Conservation (phyloP, 345 rosid species). For the Euclidium syriacum region DNA sequence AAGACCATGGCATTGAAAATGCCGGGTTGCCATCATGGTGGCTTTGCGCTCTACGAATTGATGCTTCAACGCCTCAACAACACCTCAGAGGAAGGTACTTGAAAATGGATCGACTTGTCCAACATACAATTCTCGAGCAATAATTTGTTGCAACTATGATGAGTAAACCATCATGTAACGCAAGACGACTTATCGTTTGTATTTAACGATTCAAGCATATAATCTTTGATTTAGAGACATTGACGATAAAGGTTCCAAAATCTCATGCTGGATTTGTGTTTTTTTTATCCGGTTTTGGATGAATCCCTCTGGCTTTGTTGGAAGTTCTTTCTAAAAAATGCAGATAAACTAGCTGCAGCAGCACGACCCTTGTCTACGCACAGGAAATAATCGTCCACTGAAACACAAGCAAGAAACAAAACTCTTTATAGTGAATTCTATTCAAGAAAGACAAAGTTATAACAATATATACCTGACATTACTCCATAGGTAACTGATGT, state of each 20-base stretch:
- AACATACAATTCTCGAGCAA: too few species aligned
- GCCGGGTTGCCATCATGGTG: constrained; percentile 98
- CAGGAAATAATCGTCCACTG: constrained; percentile 69
- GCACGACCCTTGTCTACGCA: constrained; percentile 74
- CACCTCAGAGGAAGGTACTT: background rate
- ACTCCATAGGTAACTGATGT: constrained; percentile 75
- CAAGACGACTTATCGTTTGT: constrained; percentile 34
- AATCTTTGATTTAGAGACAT: background rate
- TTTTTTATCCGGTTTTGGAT: constrained; percentile 31
- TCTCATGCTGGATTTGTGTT: background rate
- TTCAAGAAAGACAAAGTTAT: background rate
- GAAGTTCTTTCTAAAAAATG: constrained; percentile 72
- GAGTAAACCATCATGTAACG: constrained; percentile 17
- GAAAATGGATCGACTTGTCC: too few species aligned
- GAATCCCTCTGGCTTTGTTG: constrained; percentile 44
- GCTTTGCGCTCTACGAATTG: constrained; percentile 67
- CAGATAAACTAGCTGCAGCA: constrained; percentile 59
- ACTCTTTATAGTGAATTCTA: background rate
- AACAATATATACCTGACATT: constrained; percentile 72
- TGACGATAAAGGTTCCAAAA: background rate
- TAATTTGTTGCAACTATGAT: constrained; percentile 2
- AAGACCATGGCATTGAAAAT: constrained; percentile 60
- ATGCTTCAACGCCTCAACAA: constrained; percentile 49
- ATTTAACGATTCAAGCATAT: background rate
- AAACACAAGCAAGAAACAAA: constrained; percentile 3